phyloP scores from a whole-genome alignment of 2,329 filamentous ascomycete genomes.

The Alternaria hordeiaustralica region DNA sequence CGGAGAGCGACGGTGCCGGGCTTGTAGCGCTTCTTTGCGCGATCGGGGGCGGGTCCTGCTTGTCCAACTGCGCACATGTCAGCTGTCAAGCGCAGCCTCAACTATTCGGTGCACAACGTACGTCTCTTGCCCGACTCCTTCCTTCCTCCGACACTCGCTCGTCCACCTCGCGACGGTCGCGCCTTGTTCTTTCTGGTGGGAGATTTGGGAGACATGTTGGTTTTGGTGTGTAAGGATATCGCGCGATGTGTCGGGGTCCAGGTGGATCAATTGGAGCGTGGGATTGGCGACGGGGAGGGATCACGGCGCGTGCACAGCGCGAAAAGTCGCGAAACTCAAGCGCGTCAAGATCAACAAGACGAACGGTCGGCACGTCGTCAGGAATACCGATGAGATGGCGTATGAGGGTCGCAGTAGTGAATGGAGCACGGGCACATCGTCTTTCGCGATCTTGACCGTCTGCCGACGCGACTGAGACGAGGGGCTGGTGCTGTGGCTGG shows the following conservation, averaged over 20 bases:
- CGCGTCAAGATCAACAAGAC: constrained; percentile 13
- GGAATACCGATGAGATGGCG: constrained; percentile 5
- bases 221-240: neutral
- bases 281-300: neutral
- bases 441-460: constrained; percentile 11
- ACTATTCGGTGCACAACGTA: constrained; percentile 11
- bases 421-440: constrained; percentile 18
- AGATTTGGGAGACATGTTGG: constrained; percentile 30
- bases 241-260: neutral
- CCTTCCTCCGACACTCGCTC: constrained; percentile 22
- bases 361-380: neutral
- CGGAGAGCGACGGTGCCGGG: constrained; percentile 89
- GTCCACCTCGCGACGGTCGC: constrained; percentile 42
- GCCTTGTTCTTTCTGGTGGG: constrained; percentile 38
- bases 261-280: neutral
- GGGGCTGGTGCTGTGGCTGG: constrained; percentile 39
- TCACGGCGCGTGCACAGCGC: constrained; percentile 2
- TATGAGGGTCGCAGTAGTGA: constrained; percentile 10
- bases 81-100: neutral
- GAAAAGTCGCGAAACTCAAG: constrained; percentile 8
- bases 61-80: constrained; percentile 31
- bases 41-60: constrained; percentile 41
- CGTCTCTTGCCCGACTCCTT: constrained; percentile 29
- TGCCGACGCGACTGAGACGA: constrained; percentile 16
- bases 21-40: constrained; percentile 53